Conservation (phyloP, 495 filamentous ascomycete genomes). For the Penicillium diatomitis region DNA sequence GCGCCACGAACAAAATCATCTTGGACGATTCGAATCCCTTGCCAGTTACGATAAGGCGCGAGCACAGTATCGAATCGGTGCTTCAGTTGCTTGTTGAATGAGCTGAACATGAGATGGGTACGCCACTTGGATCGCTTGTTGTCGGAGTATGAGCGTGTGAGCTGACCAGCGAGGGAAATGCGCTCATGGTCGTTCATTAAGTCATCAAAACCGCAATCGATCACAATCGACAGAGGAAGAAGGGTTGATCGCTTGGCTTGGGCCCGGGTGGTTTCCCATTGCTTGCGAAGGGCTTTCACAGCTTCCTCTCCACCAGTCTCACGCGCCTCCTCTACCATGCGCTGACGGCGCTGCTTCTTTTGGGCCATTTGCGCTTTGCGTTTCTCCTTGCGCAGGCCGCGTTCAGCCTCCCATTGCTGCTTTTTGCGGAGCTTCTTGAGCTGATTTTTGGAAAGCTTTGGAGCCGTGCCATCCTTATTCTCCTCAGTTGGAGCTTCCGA, state of each 20-base stretch:
- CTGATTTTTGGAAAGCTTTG: constrained; percentile 66
- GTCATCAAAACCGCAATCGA: constrained; percentile 89
- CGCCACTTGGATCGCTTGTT: constrained; percentile 59
- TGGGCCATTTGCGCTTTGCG: constrained; percentile 63
- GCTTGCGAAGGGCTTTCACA: constrained; percentile 26
- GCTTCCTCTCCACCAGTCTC: constrained; percentile 21
- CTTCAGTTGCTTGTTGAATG: constrained; percentile 66
- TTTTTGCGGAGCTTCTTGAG: constrained; percentile 60
- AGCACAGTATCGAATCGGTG: constrained; percentile 71
- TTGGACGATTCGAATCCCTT: constrained; percentile 57
- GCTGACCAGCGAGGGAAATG: constrained; percentile 68
- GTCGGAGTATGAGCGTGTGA: constrained; percentile 83
- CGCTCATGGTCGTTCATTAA: constrained; percentile 80
- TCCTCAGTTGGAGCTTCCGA: too few relatives aligned
- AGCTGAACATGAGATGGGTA: constrained; percentile 62
- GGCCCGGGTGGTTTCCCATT: constrained; percentile 17
- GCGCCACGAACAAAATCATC: constrained; percentile 61
- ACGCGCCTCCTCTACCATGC: constrained; percentile 24
- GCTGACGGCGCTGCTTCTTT: constrained; percentile 51
- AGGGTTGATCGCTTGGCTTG: constrained; percentile 32
- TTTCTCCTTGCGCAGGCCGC: constrained; percentile 56
- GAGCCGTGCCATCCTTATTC: constrained; percentile 9
- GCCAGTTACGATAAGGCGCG: constrained; percentile 64
- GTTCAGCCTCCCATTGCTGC: constrained; percentile 58
- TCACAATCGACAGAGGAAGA: constrained; percentile 66